Percentiles rank a stretch among this genome's conserved stretches.
These are phyloP conservation scores for Colletotrichum lupini DNA, from an alignment of 2,329 filamentous ascomycete genomes.

Conservation along the genomic window DNA sequence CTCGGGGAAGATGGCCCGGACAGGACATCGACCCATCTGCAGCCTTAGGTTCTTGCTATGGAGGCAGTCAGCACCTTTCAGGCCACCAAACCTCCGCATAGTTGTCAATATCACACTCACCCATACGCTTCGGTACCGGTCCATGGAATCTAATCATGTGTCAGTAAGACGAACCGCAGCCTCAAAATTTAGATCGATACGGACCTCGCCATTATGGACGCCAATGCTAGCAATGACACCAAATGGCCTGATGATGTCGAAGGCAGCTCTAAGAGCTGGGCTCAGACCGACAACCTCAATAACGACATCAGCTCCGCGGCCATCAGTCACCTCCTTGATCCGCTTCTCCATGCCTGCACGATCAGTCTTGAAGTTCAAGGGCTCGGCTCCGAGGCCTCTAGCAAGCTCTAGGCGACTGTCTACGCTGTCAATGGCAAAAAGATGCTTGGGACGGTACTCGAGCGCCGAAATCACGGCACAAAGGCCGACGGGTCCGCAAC, in stretches of 20 bases:
- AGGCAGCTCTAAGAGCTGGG: slow-evolving; percentile 76
- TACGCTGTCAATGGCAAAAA: slow-evolving; percentile 85
- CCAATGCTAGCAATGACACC: slow-evolving; percentile 81
- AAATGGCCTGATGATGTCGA: slow-evolving; percentile 77
- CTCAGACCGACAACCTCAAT: slow-evolving; percentile 82
- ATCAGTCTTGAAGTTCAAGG: slow-evolving; percentile 80
- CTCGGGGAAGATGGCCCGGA: slow-evolving; percentile 75
- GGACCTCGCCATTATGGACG: slow-evolving; percentile 78
- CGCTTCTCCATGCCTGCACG: slow-evolving; percentile 72
- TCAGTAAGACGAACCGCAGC: background rate
- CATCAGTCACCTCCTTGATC: slow-evolving; percentile 80
- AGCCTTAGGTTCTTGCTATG: slow-evolving; percentile 76
- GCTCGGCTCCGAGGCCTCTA: slow-evolving; percentile 79
- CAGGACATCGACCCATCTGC: slow-evolving; percentile 82
- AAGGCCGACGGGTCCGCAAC: slow-evolving; percentile 87
- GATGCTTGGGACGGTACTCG: slow-evolving; percentile 78
- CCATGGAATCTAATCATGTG: slow-evolving; percentile 68
- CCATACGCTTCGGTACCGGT: slow-evolving; percentile 71
- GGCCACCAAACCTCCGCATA: background rate
- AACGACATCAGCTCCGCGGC: slow-evolving; percentile 86
- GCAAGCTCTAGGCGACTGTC: slow-evolving; percentile 80
- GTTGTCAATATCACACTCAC: slow-evolving; percentile 46
- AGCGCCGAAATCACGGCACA: slow-evolving; percentile 84
- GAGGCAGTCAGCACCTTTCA: background rate
- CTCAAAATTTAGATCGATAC: slow-evolving; percentile 24